Evolutionary conservation across 1,284 basidiomycete species (phyloP).

Genomic region (Trichosporon faecale): DNA sequence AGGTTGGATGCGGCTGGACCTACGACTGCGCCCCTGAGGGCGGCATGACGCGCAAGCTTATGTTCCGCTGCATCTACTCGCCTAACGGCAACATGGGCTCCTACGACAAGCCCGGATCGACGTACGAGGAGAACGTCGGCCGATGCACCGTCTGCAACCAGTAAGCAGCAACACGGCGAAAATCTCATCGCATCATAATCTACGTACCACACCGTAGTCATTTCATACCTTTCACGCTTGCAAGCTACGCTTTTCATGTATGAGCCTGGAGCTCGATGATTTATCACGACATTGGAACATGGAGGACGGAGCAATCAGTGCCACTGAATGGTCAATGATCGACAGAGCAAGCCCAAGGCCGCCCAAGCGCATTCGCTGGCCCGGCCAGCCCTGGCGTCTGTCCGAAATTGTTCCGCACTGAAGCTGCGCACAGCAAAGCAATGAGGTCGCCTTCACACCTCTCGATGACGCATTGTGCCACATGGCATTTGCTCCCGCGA

Average conservation of each 20-base stretch:
- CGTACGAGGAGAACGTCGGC: neutral
- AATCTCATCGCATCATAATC: neutral
- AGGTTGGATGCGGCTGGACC: constrained; percentile 40
- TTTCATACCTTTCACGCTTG: constrained; percentile 3
- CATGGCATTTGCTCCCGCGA: constrained; percentile 9
- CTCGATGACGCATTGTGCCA: constrained; percentile 4
- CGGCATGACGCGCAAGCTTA: constrained; percentile 3
- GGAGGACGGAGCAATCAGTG: neutral
- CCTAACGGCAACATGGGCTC: neutral
- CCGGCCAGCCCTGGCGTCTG: neutral
- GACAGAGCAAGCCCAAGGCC: neutral
- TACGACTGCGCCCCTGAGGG: constrained; percentile 2
- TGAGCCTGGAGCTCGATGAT: constrained; percentile 9
- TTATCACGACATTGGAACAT: neutral
- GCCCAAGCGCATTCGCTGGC: neutral
- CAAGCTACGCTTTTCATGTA: constrained; percentile 8
- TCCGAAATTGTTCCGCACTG: neutral
- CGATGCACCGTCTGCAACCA: neutral
- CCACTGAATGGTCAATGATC: neutral
- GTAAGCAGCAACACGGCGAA: neutral
- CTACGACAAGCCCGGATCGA: neutral
- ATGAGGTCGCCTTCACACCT: neutral
- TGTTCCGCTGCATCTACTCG: neutral
- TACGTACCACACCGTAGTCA: neutral
- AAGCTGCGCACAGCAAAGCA: neutral